Evolutionary conservation across 257 asterid genomes (phyloP).

Genomic region (Leptodermis oblonga): DNA sequence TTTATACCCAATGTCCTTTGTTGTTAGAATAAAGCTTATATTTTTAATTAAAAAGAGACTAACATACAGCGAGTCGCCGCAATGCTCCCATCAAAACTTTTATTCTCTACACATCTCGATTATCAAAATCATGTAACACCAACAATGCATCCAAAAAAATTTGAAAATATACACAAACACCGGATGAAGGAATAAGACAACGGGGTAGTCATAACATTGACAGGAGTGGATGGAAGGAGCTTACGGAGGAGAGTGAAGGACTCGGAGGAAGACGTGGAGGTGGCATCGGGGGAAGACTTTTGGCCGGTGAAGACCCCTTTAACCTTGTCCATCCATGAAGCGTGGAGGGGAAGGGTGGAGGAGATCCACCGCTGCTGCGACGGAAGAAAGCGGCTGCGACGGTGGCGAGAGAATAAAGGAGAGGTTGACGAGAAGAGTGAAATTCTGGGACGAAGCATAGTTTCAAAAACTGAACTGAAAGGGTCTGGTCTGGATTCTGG

Average conservation of each 20-base stretch:
- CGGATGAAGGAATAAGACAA: not conserved
- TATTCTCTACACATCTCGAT: no score
- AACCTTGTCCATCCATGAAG: slow-evolving; percentile 81
- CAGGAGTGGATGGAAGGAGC: slow-evolving; percentile 7
- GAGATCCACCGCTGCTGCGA: slow-evolving; percentile 47
- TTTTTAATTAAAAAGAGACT: no score
- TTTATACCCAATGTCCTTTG: no score
- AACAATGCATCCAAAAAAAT: no score
- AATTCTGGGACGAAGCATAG: slow-evolving; percentile 16
- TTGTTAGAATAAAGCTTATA: not conserved
- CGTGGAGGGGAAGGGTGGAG: slow-evolving; percentile 50
- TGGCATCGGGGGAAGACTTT: slow-evolving; percentile 30
- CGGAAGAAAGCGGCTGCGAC: slow-evolving; percentile 2
- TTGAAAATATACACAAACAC: no score
- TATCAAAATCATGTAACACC: not conserved
- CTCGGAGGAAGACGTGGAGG: slow-evolving; percentile 26
- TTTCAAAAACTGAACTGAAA: not conserved
- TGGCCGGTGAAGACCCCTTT: slow-evolving; percentile 70
- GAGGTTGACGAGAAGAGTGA: slow-evolving; percentile 1
- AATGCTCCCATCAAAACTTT: not conserved
- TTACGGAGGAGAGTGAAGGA: slow-evolving; percentile 77
- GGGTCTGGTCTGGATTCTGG: no score
- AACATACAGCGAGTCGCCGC: not conserved
- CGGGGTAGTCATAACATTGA: not conserved
- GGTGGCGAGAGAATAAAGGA: slow-evolving; percentile 1